phyloP scores from a whole-genome alignment of 2,329 filamentous ascomycete genomes.

The Colletotrichum sp. region DNA sequence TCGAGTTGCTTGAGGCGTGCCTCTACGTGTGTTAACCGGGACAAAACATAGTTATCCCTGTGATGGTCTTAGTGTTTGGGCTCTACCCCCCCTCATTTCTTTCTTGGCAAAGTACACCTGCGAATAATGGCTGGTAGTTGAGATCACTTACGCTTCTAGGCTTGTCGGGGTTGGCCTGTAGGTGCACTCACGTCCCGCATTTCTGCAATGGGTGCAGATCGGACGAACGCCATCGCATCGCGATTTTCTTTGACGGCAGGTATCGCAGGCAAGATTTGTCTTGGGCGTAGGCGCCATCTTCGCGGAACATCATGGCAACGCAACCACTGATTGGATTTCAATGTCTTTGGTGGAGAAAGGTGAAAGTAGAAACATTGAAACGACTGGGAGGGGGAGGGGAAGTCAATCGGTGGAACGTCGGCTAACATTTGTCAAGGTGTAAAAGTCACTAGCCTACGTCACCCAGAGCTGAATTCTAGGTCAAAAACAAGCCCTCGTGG shows the following conservation, averaged over 20 bases:
- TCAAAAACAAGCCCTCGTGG: neutral
- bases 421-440: neutral
- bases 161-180: slow-evolving; percentile 11
- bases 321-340: neutral
- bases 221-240: slow-evolving; percentile 8
- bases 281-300: neutral
- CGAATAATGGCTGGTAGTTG: neutral
- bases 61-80: neutral
- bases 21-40: neutral
- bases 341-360: neutral
- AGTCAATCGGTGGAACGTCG: neutral
- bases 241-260: slow-evolving; percentile 3
- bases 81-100: neutral
- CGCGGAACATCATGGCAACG: neutral
- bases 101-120: neutral
- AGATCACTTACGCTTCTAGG: slow-evolving; percentile 1
- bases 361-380: neutral
- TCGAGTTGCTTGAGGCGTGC: neutral
- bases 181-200: neutral
- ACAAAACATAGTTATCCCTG: neutral
- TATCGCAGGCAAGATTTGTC: slow-evolving; percentile 13
- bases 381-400: neutral
- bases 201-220: neutral
- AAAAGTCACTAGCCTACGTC: neutral
- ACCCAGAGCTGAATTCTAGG: neutral